Base-by-base conservation (phyloP, 75 land plant species). In the Picea sitchensis region DNA sequence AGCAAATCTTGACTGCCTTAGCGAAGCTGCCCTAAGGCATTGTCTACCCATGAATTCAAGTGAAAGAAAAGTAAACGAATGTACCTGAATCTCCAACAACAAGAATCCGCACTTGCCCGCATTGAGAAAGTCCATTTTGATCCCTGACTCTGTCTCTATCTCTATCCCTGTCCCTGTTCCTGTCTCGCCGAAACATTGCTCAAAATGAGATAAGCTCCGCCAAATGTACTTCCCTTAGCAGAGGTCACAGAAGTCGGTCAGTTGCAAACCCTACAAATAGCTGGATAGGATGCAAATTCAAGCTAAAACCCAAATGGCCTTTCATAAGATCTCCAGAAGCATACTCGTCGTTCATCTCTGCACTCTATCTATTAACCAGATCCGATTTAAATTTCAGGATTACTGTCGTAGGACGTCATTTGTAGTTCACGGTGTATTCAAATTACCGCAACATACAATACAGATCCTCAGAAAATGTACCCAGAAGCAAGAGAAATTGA, bases 31-130 rank as follows among this genome's bases (percentile, higher is more conserved):
- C 54, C 54, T 47, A 47, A 7, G 54, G 0, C 54, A 47, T 47
- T 47, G 54, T 7, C 8, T 47, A 47, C 6, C 54, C 54, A 47
- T 7, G 9, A 47, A 47, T 47, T 47, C 54, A 47, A 8, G 9
- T 47, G 54, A 47, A 47, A 47, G 54, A 47, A 51, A n/a, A 32
- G 2, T 4, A 13, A 26, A 69, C 47, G 59, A 61, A 62, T 77
- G 23, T 71, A 93, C 95, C 95, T 82, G 95, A 89, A 75, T 93
- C 95, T 21, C 95, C 95, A 38, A 93, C 93, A 73, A 93, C 90
- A 59, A 93, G 95, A 21, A 93, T 93, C 61, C 95, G 81, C 65
- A 93, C 93, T 62, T 91, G 93, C 47, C 95, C 95, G 73, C 82
- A 83, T 65, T 81, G 93, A 3, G 87, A 85, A 15, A 82, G 82